phyloP scores from a whole-genome alignment of 768 basidiomycete species.

The Mycena chlorophos region DNA sequence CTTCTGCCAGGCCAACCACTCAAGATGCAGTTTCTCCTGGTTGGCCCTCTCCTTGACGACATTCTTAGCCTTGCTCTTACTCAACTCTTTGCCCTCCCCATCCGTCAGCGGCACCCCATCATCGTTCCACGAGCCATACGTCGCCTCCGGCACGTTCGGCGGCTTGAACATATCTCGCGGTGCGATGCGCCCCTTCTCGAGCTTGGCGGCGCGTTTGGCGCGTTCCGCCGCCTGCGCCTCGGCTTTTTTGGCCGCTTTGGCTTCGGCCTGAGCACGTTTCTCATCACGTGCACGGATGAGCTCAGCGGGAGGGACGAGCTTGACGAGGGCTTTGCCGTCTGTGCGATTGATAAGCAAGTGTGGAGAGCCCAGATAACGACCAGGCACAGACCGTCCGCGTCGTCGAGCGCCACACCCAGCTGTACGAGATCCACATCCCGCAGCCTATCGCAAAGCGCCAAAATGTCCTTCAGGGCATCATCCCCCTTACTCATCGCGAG shows the following conservation, averaged over 20 bases:
- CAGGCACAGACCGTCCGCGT: conserved; percentile 76
- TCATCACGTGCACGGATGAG: conserved; percentile 86
- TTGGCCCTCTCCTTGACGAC: conserved; percentile 66
- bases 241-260: conserved; percentile 79
- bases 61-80: conserved; percentile 80
- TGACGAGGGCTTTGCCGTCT: conserved; percentile 96
- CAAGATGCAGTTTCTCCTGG: conserved; percentile 81
- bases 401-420: conserved; percentile 94
- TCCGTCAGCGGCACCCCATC: conserved; percentile 85
- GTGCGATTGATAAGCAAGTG: conserved; percentile 11
- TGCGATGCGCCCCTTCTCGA: conserved; percentile 81
- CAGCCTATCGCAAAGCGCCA: conserved; percentile 84
- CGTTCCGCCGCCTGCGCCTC: conserved; percentile 64
- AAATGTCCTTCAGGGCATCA: conserved; percentile 71
- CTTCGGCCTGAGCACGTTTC: conserved; percentile 72
- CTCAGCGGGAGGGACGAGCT: conserved; percentile 80
- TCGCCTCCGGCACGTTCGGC: conserved; percentile 69
- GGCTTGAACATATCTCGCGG: conserved; percentile 84
- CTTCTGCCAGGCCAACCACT: conserved; percentile 58
- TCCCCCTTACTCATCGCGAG: conserved; percentile 75
- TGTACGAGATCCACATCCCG: conserved; percentile 88
- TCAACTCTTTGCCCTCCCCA: conserved; percentile 78
- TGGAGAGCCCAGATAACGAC: neutral
- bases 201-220: conserved; percentile 67
- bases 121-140: conserved; percentile 84